Evolutionary conservation across 495 filamentous ascomycete species (phyloP).

Genomic region (Stereocaulon alpinum): DNA sequence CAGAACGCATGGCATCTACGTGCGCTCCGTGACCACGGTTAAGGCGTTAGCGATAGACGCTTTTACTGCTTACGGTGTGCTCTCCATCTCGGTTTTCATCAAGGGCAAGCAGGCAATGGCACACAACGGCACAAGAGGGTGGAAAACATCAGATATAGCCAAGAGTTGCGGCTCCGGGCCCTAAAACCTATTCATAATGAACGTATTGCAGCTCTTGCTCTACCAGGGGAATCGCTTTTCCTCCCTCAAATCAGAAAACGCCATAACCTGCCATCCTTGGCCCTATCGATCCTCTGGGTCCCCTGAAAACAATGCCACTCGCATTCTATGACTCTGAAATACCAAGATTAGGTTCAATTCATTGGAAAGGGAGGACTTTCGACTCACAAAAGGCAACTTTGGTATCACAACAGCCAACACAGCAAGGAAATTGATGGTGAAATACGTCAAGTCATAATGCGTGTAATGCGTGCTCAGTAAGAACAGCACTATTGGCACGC

Average conservation of each 20-base stretch:
- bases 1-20: too few species aligned
- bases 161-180: slow-evolving; percentile 2
- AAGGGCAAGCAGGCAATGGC: neutral
- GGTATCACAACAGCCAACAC: slow-evolving; percentile 87
- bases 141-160: slow-evolving; percentile 8
- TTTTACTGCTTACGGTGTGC: too few species aligned
- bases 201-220: slow-evolving; percentile 9
- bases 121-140: neutral
- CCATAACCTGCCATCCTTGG: neutral
- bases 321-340: slow-evolving; percentile 57
- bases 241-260: neutral
- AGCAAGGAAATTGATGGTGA: slow-evolving; percentile 91
- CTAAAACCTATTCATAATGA: slow-evolving; percentile 11
- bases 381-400: slow-evolving; percentile 83
- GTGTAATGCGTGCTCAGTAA: slow-evolving; percentile 97
- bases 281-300: slow-evolving; percentile 41
- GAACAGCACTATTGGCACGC: slow-evolving; percentile 87
- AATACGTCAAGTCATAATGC: slow-evolving; percentile 92
- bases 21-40: too few species aligned
- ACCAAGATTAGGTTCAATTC: slow-evolving; percentile 18
- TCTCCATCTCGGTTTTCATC: too few species aligned
- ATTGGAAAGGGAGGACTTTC: slow-evolving; percentile 5
- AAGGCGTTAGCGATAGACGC: too few species aligned
- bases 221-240: neutral
- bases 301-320: slow-evolving; percentile 55